Conservation (phyloP, 208 protist genomes). For the Trypanosoma grayi region DNA sequence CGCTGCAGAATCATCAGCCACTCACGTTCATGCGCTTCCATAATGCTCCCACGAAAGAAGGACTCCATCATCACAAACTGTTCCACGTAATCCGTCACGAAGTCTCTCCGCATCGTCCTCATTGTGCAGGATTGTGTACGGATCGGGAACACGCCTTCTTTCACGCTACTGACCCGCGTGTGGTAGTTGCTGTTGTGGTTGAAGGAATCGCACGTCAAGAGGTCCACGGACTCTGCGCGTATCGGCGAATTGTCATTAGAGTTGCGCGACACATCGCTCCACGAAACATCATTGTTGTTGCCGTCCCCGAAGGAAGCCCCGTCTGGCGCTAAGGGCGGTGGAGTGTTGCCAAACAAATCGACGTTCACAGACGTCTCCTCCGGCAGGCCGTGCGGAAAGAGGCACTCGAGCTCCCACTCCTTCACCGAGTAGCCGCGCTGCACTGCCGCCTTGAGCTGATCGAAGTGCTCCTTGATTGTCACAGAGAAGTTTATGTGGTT, state of each 20-base stretch:
- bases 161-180: not conserved
- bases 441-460: slow-evolving; percentile 16
- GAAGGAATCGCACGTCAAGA: slow-evolving; percentile 19
- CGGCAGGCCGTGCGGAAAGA: slow-evolving; percentile 17
- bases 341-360: not conserved
- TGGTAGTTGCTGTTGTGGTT: not conserved
- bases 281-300: not conserved
- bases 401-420: slow-evolving; percentile 32
- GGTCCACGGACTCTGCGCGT: slow-evolving; percentile 1
- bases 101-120: slow-evolving; percentile 5
- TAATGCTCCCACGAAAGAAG: slow-evolving; percentile 55
- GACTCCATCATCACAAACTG: slow-evolving; percentile 53
- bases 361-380: not conserved
- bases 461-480: slow-evolving; percentile 23
- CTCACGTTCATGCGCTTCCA: slow-evolving; percentile 52
- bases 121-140: not conserved
- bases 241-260: not conserved
- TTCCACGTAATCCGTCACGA: slow-evolving; percentile 44
- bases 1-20: slow-evolving; percentile 56
- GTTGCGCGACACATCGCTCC: not conserved
- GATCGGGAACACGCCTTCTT: not conserved
- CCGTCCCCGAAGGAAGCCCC: too few species aligned
- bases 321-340: too few species aligned
- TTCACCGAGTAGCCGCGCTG: slow-evolving; percentile 27
- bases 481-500: slow-evolving; percentile 11